phyloP scores from a whole-genome alignment of 2,329 filamentous ascomycete species.

The Fusarium sp. region DNA sequence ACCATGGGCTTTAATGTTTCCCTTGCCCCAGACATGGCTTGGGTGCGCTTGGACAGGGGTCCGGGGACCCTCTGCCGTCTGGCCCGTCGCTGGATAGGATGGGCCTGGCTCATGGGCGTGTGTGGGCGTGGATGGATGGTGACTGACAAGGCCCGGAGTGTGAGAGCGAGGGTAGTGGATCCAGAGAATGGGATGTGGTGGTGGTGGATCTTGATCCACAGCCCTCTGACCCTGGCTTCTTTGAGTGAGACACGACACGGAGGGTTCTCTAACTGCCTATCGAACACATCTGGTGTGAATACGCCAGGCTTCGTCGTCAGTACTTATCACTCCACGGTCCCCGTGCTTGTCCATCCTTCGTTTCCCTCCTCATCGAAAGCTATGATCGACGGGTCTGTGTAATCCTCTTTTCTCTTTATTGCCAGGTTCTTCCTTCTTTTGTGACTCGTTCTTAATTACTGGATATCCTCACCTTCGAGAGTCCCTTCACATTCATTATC shows the following conservation, averaged over 20 bases:
- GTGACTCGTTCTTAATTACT: constrained; percentile 57
- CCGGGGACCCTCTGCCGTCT: constrained; percentile 46
- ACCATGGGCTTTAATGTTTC: constrained; percentile 43
- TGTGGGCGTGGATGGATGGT: constrained; percentile 28
- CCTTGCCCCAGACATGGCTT: constrained; percentile 47
- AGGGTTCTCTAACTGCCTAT: constrained; percentile 46
- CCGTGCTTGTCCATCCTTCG: constrained; percentile 55
- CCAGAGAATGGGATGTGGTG: constrained; percentile 40
- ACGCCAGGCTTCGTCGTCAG: constrained; percentile 51
- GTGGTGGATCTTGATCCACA: constrained; percentile 45
- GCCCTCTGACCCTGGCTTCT: constrained; percentile 52
- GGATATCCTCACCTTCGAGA: constrained; percentile 54
- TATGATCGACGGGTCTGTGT: constrained; percentile 61
- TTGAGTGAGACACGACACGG: constrained; percentile 64
- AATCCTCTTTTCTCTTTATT: constrained; percentile 59
- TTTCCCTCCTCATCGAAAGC: constrained; percentile 50
- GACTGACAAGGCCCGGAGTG: constrained; percentile 20
- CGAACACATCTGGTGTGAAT: constrained; percentile 45
- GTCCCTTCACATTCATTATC: constrained; percentile 58
- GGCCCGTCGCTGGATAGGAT: constrained; percentile 42
- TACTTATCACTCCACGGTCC: constrained; percentile 63
- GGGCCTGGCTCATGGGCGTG: constrained; percentile 18
- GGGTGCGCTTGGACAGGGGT: constrained; percentile 39
- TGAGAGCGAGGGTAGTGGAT: constrained; percentile 38
- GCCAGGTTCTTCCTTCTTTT: constrained; percentile 63